Conservation (phyloP, 1,139 yeast genomes). For the Nadsonia commutata region DNA sequence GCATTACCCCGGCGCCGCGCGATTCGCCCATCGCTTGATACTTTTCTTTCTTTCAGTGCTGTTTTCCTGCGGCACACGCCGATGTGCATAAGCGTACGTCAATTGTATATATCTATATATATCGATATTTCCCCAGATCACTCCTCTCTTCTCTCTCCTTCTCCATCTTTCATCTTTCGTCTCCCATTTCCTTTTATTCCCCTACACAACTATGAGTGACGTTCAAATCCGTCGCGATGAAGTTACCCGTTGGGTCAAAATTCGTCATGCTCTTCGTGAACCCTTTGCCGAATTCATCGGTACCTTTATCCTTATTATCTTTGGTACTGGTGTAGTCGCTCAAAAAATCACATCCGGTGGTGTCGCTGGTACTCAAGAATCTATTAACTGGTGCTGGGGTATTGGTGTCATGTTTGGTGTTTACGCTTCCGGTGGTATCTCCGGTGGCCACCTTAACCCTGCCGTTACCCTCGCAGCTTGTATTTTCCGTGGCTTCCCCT, state of each 20-base stretch:
- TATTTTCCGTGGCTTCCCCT: constrained; percentile 20
- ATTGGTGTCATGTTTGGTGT: constrained; percentile 36
- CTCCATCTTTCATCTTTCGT: not conserved
- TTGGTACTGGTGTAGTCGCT: constrained; percentile 35
- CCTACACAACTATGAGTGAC: not conserved
- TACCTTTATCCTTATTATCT: constrained; percentile 28
- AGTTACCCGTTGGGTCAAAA: constrained; percentile 12
- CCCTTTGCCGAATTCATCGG: constrained; percentile 35
- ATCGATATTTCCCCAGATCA: not conserved
- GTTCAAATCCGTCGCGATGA: not conserved
- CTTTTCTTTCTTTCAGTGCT: no score
- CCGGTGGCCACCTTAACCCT: constrained; percentile 24
- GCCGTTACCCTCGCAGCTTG: constrained; percentile 20
- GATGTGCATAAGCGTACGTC: no score
- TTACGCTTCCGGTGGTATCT: constrained; percentile 19
- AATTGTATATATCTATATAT: no score
- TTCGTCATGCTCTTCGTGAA: constrained; percentile 15
- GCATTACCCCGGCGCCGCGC: no score
- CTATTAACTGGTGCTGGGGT: constrained; percentile 35
- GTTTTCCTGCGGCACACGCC: no score
- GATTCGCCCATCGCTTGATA: no score
- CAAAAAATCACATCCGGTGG: constrained; percentile 26
- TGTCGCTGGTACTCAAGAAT: constrained; percentile 27
- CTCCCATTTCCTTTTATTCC: no score
- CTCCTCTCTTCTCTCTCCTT: not conserved